Evolutionary conservation across 805 yeast species (phyloP).

Genomic region (Cyberlindnera maritima): DNA sequence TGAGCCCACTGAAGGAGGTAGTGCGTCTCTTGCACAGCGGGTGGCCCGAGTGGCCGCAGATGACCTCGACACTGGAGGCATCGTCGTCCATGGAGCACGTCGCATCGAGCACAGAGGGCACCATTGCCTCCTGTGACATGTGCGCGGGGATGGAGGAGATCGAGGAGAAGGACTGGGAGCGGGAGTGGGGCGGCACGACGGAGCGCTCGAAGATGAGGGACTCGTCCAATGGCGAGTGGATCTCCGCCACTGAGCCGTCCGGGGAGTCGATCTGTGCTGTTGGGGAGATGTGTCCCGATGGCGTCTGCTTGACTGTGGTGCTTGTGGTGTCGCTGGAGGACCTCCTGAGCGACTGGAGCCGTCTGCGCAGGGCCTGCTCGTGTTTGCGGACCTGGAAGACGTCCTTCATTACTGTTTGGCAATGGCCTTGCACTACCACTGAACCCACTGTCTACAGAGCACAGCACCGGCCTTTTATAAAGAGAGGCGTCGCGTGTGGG

Average conservation of each 20-base stretch:
- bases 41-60: constrained; percentile 17
- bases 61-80: constrained; percentile 7
- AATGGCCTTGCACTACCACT: too few species aligned
- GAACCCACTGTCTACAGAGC: background rate
- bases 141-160: constrained; percentile 15
- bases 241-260: background rate
- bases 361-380: constrained; percentile 7
- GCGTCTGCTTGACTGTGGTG: background rate
- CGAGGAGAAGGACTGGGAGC: constrained; percentile 16
- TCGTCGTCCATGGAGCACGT: constrained; percentile 5
- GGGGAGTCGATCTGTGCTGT: background rate
- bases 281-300: background rate
- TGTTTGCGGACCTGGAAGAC: constrained; percentile 3
- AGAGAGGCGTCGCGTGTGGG: constrained; percentile 1
- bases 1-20: constrained; percentile 3
- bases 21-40: constrained; percentile 13
- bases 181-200: constrained; percentile 9
- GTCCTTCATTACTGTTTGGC: background rate
- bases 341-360: background rate
- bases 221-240: constrained; percentile 3
- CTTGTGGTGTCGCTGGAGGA: background rate
- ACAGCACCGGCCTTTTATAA: background rate
- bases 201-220: constrained; percentile 16
- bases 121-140: constrained; percentile 13
- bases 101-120: constrained; percentile 19